Conservation (phyloP, 805 yeast species). For the Nakazawaea siamensis region DNA sequence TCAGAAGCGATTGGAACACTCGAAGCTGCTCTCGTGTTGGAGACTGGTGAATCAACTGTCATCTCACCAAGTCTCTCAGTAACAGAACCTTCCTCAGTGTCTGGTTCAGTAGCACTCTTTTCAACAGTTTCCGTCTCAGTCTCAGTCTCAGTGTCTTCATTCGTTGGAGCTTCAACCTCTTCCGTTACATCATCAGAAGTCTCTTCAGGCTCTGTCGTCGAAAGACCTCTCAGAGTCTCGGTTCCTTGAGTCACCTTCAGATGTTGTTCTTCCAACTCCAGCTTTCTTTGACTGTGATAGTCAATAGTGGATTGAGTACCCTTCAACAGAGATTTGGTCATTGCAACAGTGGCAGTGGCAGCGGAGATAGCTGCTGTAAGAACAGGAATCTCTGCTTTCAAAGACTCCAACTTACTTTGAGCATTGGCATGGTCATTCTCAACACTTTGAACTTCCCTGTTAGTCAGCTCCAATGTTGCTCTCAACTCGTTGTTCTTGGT, state of each 20-base stretch:
- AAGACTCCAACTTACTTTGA: slow-evolving; percentile 23
- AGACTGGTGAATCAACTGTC: slow-evolving; percentile 14
- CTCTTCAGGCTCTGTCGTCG: neutral
- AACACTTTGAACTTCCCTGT: slow-evolving; percentile 18
- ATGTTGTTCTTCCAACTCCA: slow-evolving; percentile 9
- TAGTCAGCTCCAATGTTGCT: slow-evolving; percentile 17
- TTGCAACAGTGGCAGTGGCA: slow-evolving; percentile 15
- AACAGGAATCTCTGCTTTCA: slow-evolving; percentile 22
- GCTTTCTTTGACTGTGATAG: slow-evolving; percentile 8
- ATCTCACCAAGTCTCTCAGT: slow-evolving; percentile 26
- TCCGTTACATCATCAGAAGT: neutral
- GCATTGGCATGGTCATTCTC: slow-evolving; percentile 34
- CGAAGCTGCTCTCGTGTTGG: slow-evolving; percentile 16
- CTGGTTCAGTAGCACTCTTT: neutral
- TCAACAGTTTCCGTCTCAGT: neutral
- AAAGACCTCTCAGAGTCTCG: neutral
- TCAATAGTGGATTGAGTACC: slow-evolving; percentile 5
- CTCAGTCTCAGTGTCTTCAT: slow-evolving; percentile 16
- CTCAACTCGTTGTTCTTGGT: slow-evolving; percentile 31
- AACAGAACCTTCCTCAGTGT: slow-evolving; percentile 19
- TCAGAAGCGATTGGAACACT: slow-evolving; percentile 19
- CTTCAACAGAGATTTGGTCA: slow-evolving; percentile 11
- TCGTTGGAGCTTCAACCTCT: neutral
- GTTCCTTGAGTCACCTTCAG: slow-evolving; percentile 1
- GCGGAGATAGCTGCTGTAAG: slow-evolving; percentile 21